Base-by-base conservation (phyloP, 1,284 basidiomycete species). In the Ustilago vetiveriae region DNA sequence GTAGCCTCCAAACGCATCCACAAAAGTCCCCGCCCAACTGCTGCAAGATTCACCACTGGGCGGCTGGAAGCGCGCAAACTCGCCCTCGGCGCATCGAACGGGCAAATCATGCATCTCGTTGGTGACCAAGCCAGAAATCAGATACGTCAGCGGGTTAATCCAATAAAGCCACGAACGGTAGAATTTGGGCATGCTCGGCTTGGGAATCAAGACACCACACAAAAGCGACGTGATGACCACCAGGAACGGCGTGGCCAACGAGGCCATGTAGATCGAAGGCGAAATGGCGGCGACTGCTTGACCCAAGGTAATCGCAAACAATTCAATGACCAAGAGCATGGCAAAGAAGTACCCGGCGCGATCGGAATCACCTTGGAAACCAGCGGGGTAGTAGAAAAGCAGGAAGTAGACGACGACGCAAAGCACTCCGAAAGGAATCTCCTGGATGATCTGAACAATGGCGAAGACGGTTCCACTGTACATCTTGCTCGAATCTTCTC, bases 221-320 rank as follows among this genome's bases (percentile, higher is more conserved):
- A 68, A 40, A 42, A 77, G 41, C 83, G 89, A 89, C 53, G 92
- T 46, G 47, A 69, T 71, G 41, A 92, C 84, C 47, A 86, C 85
- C 47, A 68, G 42, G 55, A 77, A 58, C 83, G 89, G 90, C 52
- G 92, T 59, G 47, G 55, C 60, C 39, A 92, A 84, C 8, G 90
- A 88, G 8, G 90, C 90, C 29, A 92, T 50, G 39, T 64, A 59
- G 41, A 74, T 83, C 84, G 32, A 86, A 0, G 91, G 90, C 2
- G 90, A 89, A 36, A 94, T 83, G 0, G 92, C 88, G 17, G 89
- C 91, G 42, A 94, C 76, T 23, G 84, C 84, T 75, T 86, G 85
- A 47, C 91, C 91, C 10, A 92, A 84, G 14, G 89, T 87, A 23
- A 92, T 90, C 64, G 89, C 87, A 80, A 91, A 93, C 32, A 87